Base-by-base conservation (phyloP, 2,329 filamentous ascomycete species). In the Colletotrichum cuscutae region DNA sequence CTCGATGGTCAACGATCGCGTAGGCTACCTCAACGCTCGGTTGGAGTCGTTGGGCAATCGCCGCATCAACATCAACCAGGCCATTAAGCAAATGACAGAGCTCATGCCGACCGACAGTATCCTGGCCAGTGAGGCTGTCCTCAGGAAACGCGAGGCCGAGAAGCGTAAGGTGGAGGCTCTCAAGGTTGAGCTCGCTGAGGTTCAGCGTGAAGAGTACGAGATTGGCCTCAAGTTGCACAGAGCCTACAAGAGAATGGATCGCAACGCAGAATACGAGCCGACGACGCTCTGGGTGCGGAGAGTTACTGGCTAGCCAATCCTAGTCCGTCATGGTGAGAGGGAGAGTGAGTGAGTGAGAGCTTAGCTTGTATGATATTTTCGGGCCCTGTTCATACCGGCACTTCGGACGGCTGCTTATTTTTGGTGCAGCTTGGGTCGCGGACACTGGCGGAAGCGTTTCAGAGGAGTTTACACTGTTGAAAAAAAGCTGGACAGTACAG, bases 211-310 rank as follows among this genome's bases (percentile, higher is more conserved):
- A 81, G 92, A 95, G 81, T 93, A 96, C 78, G 93, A 97, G 68
- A 83, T 95, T 54, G 94, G 94, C 1, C 83, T 97, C 77, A 92
- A 91, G 81, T 85, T 97, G 67, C 90, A 94, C 79, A 86, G 93
- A 26, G 92, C 93, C 11, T 92, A 93, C 82, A 95, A 94, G 84
- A 89, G 94, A 60, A 87, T 91, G 76, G 93, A 95, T 77, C 89
- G 92, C 75, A 88, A 92, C 65, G 87, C 87, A 2, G 86, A 87
- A 42, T 92, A 87, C 77, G 91, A 94, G 77, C 90, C 89, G 12
- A 92, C 91, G 0, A 89, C 89, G 35, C 82, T 97, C 11, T 97
- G 94, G 94, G 93, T 97, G 62, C 89, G 92, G 78, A 88, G 94
- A 75, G 92, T 95, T 73, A 95, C 93, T 24, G 89, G 87, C 74